Evolutionary conservation across 495 filamentous ascomycete genomes (phyloP), one percentile per base, ranked within the genome.

Genomic region (Collariella sp.): DNA sequence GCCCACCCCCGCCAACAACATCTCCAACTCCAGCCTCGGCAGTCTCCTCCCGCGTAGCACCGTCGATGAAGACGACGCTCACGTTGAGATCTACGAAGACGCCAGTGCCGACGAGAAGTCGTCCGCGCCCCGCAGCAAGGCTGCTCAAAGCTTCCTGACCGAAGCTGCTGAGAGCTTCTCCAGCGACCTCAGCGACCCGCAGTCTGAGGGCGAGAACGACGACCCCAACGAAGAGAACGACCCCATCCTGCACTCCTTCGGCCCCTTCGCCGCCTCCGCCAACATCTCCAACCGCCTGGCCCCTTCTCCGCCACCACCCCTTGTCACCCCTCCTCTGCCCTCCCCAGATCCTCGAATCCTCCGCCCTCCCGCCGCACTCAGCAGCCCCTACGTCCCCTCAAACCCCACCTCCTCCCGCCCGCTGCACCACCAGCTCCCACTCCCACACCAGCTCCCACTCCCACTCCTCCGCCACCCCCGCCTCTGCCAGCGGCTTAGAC

Each of bases 161-260:
- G 68, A 72, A 20, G 48, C 67, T 5, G 61, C 64, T 34, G 70
- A 73, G 26, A 73, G 72, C 50, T 77, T 75, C 57, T 78, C 73
- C 0, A 84, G 80, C 60, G 82, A 83, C 38, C 66, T 81, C 3
- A 85, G 82, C 63, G 83, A 85, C 31, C 71, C 77, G 33, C 74
- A 78, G 43, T 72, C 72, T 15, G 77, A 83, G 24, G 80, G 75
- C 7, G 81, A 87, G 41, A 87, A 86, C 38, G 87, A 95, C 42
- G 87, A 95, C 42, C 82, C 83, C 29, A 82, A 95, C 65, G 90
- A 95, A 71, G 90, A 95, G 66, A 96, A 96, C 54, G 90, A 96
- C 55, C 90, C 89, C 2, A 84, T 95, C 52, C 72, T 95, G 7
- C 87, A 88, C 65, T 93, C 90, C 0, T 95, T 96, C 59, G 89